Conservation (phyloP, 2,329 filamentous ascomycete genomes). For the Incumbomyces lentus region DNA sequence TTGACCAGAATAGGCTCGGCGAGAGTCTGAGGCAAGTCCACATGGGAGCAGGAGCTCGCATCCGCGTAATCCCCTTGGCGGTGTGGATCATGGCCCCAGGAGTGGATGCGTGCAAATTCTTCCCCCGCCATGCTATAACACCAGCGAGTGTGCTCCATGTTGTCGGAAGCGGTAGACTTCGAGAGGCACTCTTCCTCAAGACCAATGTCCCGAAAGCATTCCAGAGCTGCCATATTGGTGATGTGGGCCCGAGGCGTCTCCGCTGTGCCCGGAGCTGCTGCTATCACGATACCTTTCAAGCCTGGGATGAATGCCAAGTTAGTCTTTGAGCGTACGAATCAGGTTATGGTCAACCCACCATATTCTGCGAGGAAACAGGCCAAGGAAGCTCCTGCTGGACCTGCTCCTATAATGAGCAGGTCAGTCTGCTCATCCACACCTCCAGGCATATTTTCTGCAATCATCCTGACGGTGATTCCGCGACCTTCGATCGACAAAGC, state of each 20-base stretch:
- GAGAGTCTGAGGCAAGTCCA: conserved; percentile 36
- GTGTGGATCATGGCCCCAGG: conserved; percentile 34
- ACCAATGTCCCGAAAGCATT: conserved; percentile 37
- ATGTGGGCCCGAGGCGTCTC: conserved; percentile 21
- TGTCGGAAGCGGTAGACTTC: conserved; percentile 25
- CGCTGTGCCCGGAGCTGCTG: conserved; percentile 16
- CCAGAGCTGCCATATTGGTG: conserved; percentile 19
- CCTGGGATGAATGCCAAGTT: conserved; percentile 13
- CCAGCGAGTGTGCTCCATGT: conserved; percentile 34
- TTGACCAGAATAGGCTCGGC: conserved; percentile 35
- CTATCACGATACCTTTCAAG: conserved; percentile 20
- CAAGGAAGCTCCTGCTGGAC: conserved; percentile 45
- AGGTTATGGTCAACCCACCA: conserved; percentile 25
- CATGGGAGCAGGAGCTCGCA: conserved; percentile 32
- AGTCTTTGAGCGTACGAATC: conserved; percentile 8
- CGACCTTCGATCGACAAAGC: too few relatives aligned
- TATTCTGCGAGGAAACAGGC: conserved; percentile 44
- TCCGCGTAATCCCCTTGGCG: conserved; percentile 30
- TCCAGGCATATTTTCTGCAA: conserved; percentile 1
- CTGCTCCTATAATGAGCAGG: conserved; percentile 42
- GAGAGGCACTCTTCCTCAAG: conserved; percentile 29
- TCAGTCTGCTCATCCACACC: conserved; percentile 26
- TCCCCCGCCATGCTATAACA: conserved; percentile 36
- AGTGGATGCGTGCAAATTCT: conserved; percentile 34
- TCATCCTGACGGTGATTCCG: not conserved